Conservation (phyloP, 2,329 filamentous ascomycete genomes). For the Fulvia fulva region DNA sequence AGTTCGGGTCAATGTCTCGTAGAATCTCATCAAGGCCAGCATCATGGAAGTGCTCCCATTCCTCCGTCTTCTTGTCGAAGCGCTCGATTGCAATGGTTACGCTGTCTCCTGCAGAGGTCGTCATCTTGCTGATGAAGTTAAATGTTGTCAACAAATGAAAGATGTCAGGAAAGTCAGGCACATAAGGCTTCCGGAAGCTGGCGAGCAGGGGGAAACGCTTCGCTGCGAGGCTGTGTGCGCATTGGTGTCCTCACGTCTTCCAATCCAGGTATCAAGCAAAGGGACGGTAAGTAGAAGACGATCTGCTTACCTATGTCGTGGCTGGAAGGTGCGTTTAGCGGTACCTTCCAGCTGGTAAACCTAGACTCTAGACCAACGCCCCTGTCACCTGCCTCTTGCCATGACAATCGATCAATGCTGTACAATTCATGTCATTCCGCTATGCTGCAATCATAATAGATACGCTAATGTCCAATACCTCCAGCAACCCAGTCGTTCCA, state of each 20-base stretch:
- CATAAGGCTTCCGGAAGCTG: no score
- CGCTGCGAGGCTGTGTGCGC: no score
- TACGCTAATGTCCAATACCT: slow-evolving; percentile 57
- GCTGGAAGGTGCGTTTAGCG: not conserved
- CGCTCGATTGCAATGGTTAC: not conserved
- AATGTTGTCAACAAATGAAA: not conserved
- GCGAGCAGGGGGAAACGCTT: no score
- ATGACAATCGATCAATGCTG: not conserved
- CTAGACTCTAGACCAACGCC: not conserved
- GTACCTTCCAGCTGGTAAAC: not conserved
- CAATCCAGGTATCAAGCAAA: no score
- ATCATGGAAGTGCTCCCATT: not conserved
- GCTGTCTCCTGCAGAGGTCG: not conserved
- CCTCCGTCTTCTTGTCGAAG: not conserved
- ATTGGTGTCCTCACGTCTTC: no score
- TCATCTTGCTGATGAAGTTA: not conserved
- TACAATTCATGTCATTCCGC: not conserved
- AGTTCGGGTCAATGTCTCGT: not conserved
- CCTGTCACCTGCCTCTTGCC: not conserved
- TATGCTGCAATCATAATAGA: not conserved
- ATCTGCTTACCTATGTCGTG: not conserved
- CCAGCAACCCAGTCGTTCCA: slow-evolving; percentile 66
- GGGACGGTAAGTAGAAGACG: not conserved
- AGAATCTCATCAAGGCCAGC: not conserved
- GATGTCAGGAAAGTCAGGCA: no score